Percentiles rank a stretch among this genome's conserved stretches.
Conservation (phyloP, 2,329 filamentous ascomycete species). For the Fusarium vanettenii region DNA sequence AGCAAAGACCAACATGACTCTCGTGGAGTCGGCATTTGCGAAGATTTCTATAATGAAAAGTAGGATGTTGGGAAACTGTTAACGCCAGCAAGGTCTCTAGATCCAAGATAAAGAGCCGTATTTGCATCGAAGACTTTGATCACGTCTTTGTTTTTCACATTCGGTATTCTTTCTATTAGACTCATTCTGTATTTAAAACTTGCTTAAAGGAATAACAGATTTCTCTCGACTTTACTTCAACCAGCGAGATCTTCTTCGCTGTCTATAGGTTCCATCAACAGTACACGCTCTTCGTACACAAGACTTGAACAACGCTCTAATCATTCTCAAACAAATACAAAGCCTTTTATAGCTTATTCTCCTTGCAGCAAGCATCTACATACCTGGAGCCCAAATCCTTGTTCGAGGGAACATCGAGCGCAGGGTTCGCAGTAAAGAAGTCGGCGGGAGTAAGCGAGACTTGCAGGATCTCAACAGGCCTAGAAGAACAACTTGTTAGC, state of each 20-base stretch:
- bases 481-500: slow-evolving; percentile 1
- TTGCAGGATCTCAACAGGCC: slow-evolving; percentile 59
- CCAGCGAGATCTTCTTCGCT: background rate
- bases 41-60: background rate
- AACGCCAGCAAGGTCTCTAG: too few species aligned
- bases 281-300: background rate
- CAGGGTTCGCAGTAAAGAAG: slow-evolving; percentile 61
- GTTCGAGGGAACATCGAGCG: slow-evolving; percentile 55
- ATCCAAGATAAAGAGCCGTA: background rate
- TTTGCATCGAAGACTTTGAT: background rate
- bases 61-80: background rate
- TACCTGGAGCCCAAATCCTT: background rate
- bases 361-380: background rate
- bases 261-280: background rate
- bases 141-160: background rate
- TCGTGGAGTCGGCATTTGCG: background rate
- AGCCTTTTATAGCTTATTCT: background rate
- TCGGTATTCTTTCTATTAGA: background rate
- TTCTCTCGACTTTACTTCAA: background rate
- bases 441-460: slow-evolving; percentile 59
- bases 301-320: background rate
- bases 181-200: background rate
- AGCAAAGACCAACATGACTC: background rate
- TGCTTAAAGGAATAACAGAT: background rate
- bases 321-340: background rate